Base-by-base conservation (phyloP, 2,329 filamentous ascomycete genomes). In the Rugonectria rugulosa region DNA sequence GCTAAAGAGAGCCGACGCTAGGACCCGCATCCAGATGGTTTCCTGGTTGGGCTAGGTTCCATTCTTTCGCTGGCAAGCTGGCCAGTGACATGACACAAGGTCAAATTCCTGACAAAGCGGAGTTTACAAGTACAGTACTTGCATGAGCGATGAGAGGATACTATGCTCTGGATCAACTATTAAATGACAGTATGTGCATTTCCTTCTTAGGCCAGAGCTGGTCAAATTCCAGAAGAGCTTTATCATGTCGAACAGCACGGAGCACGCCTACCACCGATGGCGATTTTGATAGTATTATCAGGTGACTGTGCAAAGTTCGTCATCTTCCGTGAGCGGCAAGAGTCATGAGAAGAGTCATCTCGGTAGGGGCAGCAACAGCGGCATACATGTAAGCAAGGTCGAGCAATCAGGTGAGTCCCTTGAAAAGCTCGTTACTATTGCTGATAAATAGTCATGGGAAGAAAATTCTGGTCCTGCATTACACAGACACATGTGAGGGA, bases 21-120 rank as follows among this genome's bases (percentile, higher is more conserved):
- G 44, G n/a, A 47, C 51, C 51, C 51, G 32, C 27, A 47, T 45
- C n/a, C 11, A 21, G 14, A 20, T 23, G 11, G 34, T 11, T 38
- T 26, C 36, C 27, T 4, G 20, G 20, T 42, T 20, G 8, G 46
- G 46, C 32, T 41, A 50, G 37, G n/a, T 6, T 15, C 19, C 14
- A 19, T 21, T 24, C 15, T 12, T 43, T 12, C 9, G n/a, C n/a
- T n/a, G n/a, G n/a, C n/a, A n/a, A n/a, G n/a, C n/a, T n/a, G n/a
- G n/a, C n/a, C n/a, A n/a, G n/a, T 46, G 7, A 21, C 23, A 24
- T 24, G 29, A n/a, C 14, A 26, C 17, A 17, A 14, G 20, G 41
- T 17, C 9, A 45, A 31, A 32, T n/a, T 20, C 5, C 19, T 34
- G 27, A 24, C 29, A 29, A 29, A 45, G 42, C 24, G 20, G 20